Evolutionary conservation across 192 early-diverging fungal genomes (phyloP).

Genomic region (Backusella tuberculispora): DNA sequence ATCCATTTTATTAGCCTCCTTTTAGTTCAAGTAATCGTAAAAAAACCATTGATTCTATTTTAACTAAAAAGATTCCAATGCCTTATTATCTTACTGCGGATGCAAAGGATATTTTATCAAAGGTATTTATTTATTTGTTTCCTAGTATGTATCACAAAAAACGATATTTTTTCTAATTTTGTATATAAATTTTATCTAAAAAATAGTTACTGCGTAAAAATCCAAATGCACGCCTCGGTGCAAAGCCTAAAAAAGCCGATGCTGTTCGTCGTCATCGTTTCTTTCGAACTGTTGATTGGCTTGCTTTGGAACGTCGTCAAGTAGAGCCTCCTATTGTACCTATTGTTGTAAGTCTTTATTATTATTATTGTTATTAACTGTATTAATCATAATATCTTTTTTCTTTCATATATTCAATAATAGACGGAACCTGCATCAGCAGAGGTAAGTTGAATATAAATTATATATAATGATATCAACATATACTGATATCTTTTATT

Average conservation of each 20-base stretch:
- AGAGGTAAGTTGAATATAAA: conserved; percentile 4
- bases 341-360: conserved; percentile 46
- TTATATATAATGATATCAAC: neutral
- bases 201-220: conserved; percentile 55
- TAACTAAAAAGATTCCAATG: conserved; percentile 77
- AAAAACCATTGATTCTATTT: conserved; percentile 83
- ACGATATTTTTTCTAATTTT: conserved; percentile 39
- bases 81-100: conserved; percentile 80
- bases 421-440: conserved; percentile 25
- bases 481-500: neutral
- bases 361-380: neutral
- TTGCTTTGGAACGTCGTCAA: conserved; percentile 52
- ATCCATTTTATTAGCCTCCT: conserved; percentile 49
- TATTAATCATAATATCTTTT: neutral
- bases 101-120: conserved; percentile 77
- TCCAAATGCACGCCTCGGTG: conserved; percentile 54
- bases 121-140: conserved; percentile 46
- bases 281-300: conserved; percentile 77
- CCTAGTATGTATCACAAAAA: conserved; percentile 42
- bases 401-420: neutral
- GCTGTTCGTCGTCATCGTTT: conserved; percentile 65
- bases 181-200: conserved; percentile 52
- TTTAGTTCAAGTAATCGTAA: conserved; percentile 81
- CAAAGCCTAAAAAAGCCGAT: conserved; percentile 46
- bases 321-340: conserved; percentile 71